These are phyloP conservation scores for Candida labiduridarum DNA, from an alignment of 1,139 yeast genomes.

Conservation along the genomic window DNA sequence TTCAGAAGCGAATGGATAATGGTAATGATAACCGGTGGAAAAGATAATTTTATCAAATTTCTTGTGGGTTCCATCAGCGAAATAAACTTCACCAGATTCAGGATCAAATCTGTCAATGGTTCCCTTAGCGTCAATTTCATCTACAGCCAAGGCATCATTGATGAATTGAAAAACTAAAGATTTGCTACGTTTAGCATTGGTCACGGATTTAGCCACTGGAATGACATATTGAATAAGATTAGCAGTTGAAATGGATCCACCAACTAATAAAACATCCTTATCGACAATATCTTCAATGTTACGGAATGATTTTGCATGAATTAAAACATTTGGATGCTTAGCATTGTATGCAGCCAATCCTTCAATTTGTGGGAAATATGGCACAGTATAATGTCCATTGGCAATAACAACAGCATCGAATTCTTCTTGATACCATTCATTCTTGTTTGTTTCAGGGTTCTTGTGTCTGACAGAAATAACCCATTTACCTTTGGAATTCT, in stretches of 20 bases:
- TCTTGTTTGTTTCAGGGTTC: slow-evolving; percentile 20
- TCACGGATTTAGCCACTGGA: slow-evolving; percentile 42
- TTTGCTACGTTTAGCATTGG: slow-evolving; percentile 38
- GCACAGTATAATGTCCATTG: slow-evolving; percentile 58
- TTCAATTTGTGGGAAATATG: slow-evolving; percentile 47
- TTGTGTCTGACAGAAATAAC: slow-evolving; percentile 36
- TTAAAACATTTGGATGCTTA: slow-evolving; percentile 47
- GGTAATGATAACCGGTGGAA: slow-evolving; percentile 42
- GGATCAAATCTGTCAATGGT: slow-evolving; percentile 29
- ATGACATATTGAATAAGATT: slow-evolving; percentile 53
- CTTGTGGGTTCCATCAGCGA: slow-evolving; percentile 27
- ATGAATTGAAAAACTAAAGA: slow-evolving; percentile 33
- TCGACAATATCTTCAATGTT: slow-evolving; percentile 46
- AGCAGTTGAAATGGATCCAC: slow-evolving; percentile 53
- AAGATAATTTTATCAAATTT: slow-evolving; percentile 32
- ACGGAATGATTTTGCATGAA: slow-evolving; percentile 64
- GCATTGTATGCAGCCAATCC: slow-evolving; percentile 56
- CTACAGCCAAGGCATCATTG: slow-evolving; percentile 39
- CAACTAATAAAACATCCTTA: slow-evolving; percentile 49
- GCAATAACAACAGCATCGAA: slow-evolving; percentile 57
- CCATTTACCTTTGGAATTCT: slow-evolving; percentile 42
- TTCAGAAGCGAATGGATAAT: slow-evolving; percentile 33
- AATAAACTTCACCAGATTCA: slow-evolving; percentile 26
- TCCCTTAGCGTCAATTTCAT: slow-evolving; percentile 35
- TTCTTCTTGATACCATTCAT: slow-evolving; percentile 39